Conservation (phyloP, 371 early-diverging fungal species). For the Mortierella sp. region DNA sequence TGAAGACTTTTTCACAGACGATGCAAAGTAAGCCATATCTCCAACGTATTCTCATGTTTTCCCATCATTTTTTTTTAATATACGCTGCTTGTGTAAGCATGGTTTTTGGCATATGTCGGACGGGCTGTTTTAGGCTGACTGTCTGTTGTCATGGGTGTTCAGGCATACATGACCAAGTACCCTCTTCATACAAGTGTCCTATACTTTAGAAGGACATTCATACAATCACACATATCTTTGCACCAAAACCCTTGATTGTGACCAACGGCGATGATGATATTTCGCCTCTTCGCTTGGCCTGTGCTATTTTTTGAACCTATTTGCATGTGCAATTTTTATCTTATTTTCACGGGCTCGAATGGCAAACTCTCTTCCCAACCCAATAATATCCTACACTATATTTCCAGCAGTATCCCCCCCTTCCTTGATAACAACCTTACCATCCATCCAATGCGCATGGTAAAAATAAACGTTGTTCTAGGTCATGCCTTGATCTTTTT, state of each 20-base stretch:
- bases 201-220: not conserved
- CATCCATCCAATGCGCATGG: no score
- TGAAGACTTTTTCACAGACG: conserved; percentile 54
- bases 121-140: no score
- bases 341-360: not conserved
- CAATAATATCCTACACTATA: not conserved
- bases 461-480: not conserved
- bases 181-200: not conserved
- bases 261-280: not conserved
- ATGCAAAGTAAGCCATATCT: conserved; percentile 36
- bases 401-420: not conserved
- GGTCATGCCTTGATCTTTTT: not conserved
- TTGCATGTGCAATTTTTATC: conserved; percentile 13
- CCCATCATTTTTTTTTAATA: no score
- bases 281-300: conserved; percentile 1
- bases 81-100: no score
- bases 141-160: not conserved
- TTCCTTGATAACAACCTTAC: not conserved
- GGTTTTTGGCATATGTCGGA: no score
- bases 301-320: not conserved
- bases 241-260: not conserved
- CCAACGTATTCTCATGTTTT: not conserved
- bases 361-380: not conserved
- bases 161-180: no score
- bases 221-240: no score